These are phyloP conservation scores for Trichoderma sp. DNA, from an alignment of 2,329 filamentous ascomycete genomes.

Conservation along the genomic window DNA sequence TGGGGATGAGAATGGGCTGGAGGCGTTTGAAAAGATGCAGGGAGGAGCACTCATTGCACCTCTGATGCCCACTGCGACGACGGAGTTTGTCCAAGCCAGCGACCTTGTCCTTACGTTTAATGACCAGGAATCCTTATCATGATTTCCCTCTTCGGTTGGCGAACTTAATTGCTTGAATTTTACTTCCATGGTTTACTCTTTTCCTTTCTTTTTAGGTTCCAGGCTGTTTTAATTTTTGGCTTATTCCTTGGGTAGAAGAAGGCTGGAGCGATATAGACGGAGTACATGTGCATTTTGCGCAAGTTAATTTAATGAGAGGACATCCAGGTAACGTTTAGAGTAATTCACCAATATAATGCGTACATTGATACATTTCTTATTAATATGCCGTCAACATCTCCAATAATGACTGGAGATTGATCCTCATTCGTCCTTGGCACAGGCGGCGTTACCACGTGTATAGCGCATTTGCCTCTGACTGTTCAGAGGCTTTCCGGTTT, in stretches of 20 bases:
- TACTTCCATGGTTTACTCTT: no score
- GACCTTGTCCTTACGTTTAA: not conserved
- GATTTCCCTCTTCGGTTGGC: not conserved
- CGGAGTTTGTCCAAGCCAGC: not conserved
- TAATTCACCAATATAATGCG: not conserved
- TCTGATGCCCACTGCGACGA: not conserved
- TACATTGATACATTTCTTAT: not conserved
- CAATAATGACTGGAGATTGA: not conserved
- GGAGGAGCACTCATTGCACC: not conserved
- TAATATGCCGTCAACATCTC: no score
- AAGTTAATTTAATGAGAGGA: not conserved
- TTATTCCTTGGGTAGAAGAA: not conserved
- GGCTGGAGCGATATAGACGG: not conserved
- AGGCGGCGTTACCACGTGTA: not conserved
- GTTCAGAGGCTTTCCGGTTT: slow-evolving; percentile 6
- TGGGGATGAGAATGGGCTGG: not conserved
- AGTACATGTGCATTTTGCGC: not conserved
- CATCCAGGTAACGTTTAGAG: not conserved
- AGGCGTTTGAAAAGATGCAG: not conserved
- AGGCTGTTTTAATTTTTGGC: not conserved
- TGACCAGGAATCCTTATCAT: not conserved
- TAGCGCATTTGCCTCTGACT: slow-evolving; percentile 1
- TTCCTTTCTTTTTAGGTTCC: no score
- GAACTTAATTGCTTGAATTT: not conserved
- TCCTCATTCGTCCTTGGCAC: not conserved